These are phyloP conservation scores for Ascoidea tarda DNA, from an alignment of 805 yeast species.

Conservation along the genomic window DNA sequence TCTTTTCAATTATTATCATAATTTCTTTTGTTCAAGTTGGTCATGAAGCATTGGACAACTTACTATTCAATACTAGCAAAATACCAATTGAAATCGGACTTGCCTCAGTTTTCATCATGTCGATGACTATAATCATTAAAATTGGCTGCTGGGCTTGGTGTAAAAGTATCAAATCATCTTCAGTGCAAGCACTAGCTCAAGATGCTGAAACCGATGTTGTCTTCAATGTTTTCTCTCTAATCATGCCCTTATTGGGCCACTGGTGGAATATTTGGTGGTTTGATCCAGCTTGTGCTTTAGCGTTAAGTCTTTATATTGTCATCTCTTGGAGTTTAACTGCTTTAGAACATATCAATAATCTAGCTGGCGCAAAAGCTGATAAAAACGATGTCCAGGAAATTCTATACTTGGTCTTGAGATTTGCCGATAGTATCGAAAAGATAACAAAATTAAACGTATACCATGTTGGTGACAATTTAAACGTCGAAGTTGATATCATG, in stretches of 20 bases:
- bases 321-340: slow-evolving; percentile 51
- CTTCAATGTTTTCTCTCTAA: slow-evolving; percentile 54
- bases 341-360: slow-evolving; percentile 56
- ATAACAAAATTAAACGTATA: slow-evolving; percentile 58
- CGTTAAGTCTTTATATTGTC: slow-evolving; percentile 47
- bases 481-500: slow-evolving; percentile 66
- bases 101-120: slow-evolving; percentile 46
- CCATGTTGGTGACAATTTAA: slow-evolving; percentile 65
- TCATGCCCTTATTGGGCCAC: slow-evolving; percentile 54
- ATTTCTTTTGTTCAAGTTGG: slow-evolving; percentile 63
- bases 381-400: slow-evolving; percentile 50
- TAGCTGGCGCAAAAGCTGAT: slow-evolving; percentile 62
- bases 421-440: slow-evolving; percentile 49
- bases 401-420: slow-evolving; percentile 51
- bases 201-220: slow-evolving; percentile 71
- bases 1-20: slow-evolving; percentile 58
- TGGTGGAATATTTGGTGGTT: slow-evolving; percentile 48
- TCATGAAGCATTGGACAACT: slow-evolving; percentile 38
- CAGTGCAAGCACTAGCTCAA: slow-evolving; percentile 69
- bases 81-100: slow-evolving; percentile 31
- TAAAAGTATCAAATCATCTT: slow-evolving; percentile 39
- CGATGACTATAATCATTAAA: slow-evolving; percentile 44
- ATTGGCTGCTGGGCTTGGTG: slow-evolving; percentile 54
- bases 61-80: slow-evolving; percentile 24
- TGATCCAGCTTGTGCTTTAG: slow-evolving; percentile 61